Conservation (phyloP, 129 eudicot species). For the sunflower (Helianthus annuus) region DNA sequence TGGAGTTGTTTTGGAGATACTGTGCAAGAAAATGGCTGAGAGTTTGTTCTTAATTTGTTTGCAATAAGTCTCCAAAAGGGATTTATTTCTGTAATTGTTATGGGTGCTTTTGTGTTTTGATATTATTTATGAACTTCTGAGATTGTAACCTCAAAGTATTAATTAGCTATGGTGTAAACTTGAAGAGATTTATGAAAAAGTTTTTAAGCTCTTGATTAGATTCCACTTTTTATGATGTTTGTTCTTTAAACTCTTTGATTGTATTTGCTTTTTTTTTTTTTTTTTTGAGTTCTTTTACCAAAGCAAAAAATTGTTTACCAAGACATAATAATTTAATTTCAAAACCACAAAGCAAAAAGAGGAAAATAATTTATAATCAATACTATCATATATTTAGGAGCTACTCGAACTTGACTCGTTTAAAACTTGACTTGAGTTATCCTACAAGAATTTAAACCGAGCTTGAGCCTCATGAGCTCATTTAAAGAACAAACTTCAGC, state of each 20-base stretch:
- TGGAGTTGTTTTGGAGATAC: slow-evolving; percentile 44
- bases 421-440: not conserved
- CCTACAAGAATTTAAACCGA: too few relatives aligned
- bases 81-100: slow-evolving; percentile 22
- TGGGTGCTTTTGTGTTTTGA: not conserved
- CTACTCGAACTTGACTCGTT: not conserved
- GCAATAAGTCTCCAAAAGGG: slow-evolving; percentile 29
- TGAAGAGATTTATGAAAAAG: not conserved
- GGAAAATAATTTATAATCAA: not conserved
- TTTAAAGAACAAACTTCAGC: too few relatives aligned
- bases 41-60: slow-evolving; percentile 12
- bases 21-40: slow-evolving; percentile 33
- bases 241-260: not conserved
- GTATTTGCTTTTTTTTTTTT: not conserved
- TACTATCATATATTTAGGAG: too few relatives aligned
- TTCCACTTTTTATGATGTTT: not conserved
- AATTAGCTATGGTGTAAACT: slow-evolving; percentile 10
- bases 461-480: too few relatives aligned
- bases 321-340: not conserved
- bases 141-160: slow-evolving; percentile 26
- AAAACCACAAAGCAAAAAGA: not conserved
- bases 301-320: not conserved
- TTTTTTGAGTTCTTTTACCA: not conserved
- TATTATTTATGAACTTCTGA: slow-evolving; percentile 21
- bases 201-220: not conserved